phyloP scores from a whole-genome alignment of 345 rosid species.

The Euclidium syriacum region DNA sequence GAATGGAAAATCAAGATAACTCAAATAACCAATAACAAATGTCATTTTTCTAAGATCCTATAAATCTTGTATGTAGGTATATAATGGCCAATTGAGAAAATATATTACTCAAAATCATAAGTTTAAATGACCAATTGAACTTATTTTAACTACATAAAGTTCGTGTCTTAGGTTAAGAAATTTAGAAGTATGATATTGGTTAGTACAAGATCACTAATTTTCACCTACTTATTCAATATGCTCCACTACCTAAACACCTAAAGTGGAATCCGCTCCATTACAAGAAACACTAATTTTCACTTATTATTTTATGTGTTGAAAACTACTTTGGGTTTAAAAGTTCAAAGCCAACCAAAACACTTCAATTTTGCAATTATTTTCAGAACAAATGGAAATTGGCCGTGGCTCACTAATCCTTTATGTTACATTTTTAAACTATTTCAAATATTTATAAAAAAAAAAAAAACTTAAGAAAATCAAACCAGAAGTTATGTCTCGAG shows the following conservation, averaged over 20 bases:
- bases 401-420: constrained; percentile 20
- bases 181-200: background rate
- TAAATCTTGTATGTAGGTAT: background rate
- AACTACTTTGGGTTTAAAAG: constrained; percentile 6
- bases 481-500: background rate
- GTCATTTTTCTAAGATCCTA: background rate
- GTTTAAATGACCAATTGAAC: background rate
- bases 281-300: constrained; percentile 8
- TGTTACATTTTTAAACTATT: background rate
- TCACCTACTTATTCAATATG: constrained; percentile 23
- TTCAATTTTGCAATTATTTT: constrained; percentile 2
- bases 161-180: background rate
- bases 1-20: background rate
- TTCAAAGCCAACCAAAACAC: constrained; percentile 26
- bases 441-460: background rate
- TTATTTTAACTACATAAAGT: background rate
- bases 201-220: constrained; percentile 16
- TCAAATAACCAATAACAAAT: background rate
- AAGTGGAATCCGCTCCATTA: constrained; percentile 14
- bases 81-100: background rate
- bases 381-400: constrained; percentile 3
- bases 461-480: constrained; percentile 7
- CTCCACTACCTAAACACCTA: constrained; percentile 20
- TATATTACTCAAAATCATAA: background rate
- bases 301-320: constrained; percentile 12